A percentile compares a stretch with the other conserved stretches of the same genome.
phyloP scores from a whole-genome alignment of 345 rosid species.

The Melaleuca quinquenervia region DNA sequence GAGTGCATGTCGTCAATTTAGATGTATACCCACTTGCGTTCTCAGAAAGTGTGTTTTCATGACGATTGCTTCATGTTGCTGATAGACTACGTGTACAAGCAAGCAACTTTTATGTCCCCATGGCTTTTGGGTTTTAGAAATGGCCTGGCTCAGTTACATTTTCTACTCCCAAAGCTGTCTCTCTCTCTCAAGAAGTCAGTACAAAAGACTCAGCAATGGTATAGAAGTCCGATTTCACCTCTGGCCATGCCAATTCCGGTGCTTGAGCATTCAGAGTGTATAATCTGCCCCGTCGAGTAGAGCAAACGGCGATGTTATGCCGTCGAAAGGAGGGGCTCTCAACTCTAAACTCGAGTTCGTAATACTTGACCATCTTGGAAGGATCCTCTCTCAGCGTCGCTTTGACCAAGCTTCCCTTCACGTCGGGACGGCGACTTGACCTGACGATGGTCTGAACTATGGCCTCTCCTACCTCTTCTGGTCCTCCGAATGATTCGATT shows the following conservation, averaged over 20 bases:
- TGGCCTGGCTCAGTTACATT: neutral
- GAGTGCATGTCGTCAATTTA: neutral
- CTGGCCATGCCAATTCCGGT: constrained; percentile 65
- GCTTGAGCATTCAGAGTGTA: constrained; percentile 72
- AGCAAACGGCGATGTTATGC: constrained; percentile 70
- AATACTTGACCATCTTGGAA: constrained; percentile 38
- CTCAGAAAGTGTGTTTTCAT: neutral
- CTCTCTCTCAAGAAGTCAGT: constrained; percentile 20
- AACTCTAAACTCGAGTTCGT: constrained; percentile 63
- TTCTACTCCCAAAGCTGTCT: neutral
- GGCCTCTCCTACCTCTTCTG: constrained; percentile 71
- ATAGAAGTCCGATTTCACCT: constrained; percentile 30
- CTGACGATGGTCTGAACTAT: constrained; percentile 47
- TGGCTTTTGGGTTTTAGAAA: neutral
- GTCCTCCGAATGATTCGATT: constrained; percentile 81
- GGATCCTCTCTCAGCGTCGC: constrained; percentile 46
- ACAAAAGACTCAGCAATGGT: constrained; percentile 48
- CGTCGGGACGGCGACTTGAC: constrained; percentile 29
- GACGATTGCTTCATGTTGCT: neutral
- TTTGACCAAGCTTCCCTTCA: constrained; percentile 48
- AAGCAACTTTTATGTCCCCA: neutral
- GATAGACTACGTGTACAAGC: neutral
- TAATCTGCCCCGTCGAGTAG: constrained; percentile 39
- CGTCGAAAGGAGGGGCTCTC: constrained; percentile 56
- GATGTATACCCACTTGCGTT: neutral